Evolutionary conservation across 257 asterid species (phyloP), one percentile per base, ranked within the genome.

Genomic region (Thymus quinquecostatus): DNA sequence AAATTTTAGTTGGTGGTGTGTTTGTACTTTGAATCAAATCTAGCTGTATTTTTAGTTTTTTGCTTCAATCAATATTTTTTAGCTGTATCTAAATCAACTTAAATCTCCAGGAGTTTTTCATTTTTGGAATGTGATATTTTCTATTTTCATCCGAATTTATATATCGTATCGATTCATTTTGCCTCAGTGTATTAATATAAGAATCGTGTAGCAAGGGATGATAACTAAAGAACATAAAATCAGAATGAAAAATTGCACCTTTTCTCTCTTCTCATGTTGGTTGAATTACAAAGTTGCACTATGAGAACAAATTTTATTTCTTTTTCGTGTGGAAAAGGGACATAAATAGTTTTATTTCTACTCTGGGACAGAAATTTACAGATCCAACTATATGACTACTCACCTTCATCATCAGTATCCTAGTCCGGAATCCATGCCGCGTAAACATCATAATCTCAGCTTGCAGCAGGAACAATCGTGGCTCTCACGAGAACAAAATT

Each of bases 401-500:
- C 32, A 33, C 64, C 14, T 33, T 28, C 45, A 58, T n/a, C n/a
- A 48, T 11, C 56, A 28, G 53, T 21, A 57, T 57, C 57, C 64
- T 6, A 47, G 11, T 30, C 4, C 11, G 40, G 59, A 64, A 45
- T 49, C 13, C 30, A 65, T 21, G 66, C 86, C 67, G 77, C 82
- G 81, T 75, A 81, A 75, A 45, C 79, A 73, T 70, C 48, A 45
- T 48, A 54, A 50, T 54, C 59, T 11, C 45, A 44, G 36, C 72
- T 72, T 49, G 21, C 29, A 64, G 45, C 57, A 63, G 70, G 43
- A 58, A 55, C 70, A 61, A 72, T 10, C 47, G 43, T 62, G 60
- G 72, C 48, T 51, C 68, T 51, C 68, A 43, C 14, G 4, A 10
- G 62, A 36, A 32, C 71, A 60, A 70, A 73, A 69, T n/a, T 53